Evolutionary conservation across 495 filamentous ascomycete genomes (phyloP).

Genomic region (Penicillium roqueforti): DNA sequence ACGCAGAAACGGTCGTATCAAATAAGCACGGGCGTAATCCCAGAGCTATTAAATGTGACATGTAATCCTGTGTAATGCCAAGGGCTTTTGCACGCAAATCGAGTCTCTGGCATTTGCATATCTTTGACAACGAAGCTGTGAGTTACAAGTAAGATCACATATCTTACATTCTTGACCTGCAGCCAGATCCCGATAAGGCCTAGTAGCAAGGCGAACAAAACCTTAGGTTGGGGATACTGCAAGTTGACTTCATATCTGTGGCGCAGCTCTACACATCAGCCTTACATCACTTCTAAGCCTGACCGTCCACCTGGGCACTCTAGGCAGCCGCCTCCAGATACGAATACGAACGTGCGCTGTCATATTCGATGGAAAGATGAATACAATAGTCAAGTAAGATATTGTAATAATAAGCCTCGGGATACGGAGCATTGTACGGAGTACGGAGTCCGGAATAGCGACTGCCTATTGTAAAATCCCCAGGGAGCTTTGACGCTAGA

Average conservation of each 20-base stretch:
- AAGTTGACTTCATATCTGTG: conserved; percentile 8
- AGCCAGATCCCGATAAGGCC: not conserved
- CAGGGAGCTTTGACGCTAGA: conserved; percentile 9
- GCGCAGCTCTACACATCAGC: conserved; percentile 3
- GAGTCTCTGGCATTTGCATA: not conserved
- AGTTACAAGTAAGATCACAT: not conserved
- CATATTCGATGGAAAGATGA: not conserved
- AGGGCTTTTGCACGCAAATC: not conserved
- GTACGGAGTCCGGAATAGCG: not conserved
- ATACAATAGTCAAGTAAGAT: not conserved
- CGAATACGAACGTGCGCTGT: conserved; percentile 7
- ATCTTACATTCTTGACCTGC: not conserved
- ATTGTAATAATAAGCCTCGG: not conserved
- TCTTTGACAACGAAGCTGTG: not conserved
- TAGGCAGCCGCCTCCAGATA: conserved; percentile 5
- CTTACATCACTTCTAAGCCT: not conserved
- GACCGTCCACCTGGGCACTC: not conserved
- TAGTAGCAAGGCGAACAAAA: not conserved
- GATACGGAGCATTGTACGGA: not conserved
- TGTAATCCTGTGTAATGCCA: conserved; percentile 8
- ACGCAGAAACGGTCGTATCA: conserved; percentile 4
- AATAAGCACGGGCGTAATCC: not conserved
- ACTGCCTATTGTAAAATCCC: not conserved
- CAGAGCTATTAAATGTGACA: not conserved
- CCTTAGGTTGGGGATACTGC: not conserved